phyloP scores from a whole-genome alignment of 768 basidiomycete species.

The Serpula lacrymans region DNA sequence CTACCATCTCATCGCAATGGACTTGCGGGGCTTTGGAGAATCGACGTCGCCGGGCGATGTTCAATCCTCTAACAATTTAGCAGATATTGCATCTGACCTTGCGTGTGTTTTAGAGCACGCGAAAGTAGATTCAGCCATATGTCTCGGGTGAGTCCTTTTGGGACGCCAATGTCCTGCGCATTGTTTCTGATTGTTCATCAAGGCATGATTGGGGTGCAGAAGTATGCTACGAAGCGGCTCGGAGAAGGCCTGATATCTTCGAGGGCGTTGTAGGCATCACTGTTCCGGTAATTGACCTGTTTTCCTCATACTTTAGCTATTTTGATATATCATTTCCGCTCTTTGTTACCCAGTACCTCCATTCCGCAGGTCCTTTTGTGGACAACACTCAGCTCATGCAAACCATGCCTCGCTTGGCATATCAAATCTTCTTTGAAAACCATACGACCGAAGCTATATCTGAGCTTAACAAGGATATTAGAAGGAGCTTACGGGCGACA shows the following conservation, averaged over 20 bases:
- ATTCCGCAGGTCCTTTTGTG: constrained; percentile 44
- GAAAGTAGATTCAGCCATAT: constrained; percentile 45
- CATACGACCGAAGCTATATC: constrained; percentile 43
- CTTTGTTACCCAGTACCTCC: constrained; percentile 50
- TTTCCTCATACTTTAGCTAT: background rate
- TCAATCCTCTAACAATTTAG: constrained; percentile 53
- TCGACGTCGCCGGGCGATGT: constrained; percentile 66
- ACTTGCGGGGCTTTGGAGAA: constrained; percentile 68
- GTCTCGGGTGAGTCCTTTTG: constrained; percentile 51
- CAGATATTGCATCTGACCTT: constrained; percentile 61
- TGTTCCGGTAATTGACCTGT: constrained; percentile 48
- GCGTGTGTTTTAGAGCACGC: constrained; percentile 58
- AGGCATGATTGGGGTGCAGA: constrained; percentile 78
- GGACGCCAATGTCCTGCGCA: background rate
- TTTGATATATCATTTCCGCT: background rate
- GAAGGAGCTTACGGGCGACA: constrained; percentile 55
- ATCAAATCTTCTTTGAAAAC: constrained; percentile 61
- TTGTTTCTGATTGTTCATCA: constrained; percentile 19
- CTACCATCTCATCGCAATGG: constrained; percentile 59
- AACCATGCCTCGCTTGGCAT: constrained; percentile 51
- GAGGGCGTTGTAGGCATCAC: constrained; percentile 53
- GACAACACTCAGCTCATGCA: constrained; percentile 39
- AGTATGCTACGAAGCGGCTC: constrained; percentile 65
- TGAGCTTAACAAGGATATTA: constrained; percentile 56
- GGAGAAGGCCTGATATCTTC: constrained; percentile 64